Evolutionary conservation across 192 early-diverging fungal genomes (phyloP).

Genomic region (Helicostylum pulchrum): DNA sequence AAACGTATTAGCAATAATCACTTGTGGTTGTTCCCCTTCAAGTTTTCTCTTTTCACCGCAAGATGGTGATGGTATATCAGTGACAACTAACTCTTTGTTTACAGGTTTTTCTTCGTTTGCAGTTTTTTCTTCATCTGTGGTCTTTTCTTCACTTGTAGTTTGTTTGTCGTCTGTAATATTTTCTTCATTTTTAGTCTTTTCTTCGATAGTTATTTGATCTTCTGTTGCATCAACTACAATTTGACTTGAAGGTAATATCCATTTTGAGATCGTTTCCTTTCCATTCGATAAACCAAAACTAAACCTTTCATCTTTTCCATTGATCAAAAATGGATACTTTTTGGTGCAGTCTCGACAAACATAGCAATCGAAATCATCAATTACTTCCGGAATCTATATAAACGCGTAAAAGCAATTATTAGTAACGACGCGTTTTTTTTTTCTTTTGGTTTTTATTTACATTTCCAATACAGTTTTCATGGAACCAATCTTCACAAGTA

Average conservation of each 20-base stretch:
- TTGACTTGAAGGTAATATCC: constrained; percentile 20
- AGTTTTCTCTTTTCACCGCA: constrained; percentile 11
- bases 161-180: background rate
- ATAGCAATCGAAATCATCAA: constrained; percentile 60
- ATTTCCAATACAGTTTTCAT: constrained; percentile 66
- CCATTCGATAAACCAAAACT: constrained; percentile 13
- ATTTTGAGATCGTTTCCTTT: constrained; percentile 30
- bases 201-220: background rate
- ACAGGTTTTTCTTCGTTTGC: background rate
- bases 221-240: background rate
- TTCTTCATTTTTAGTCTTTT: background rate
- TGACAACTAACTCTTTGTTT: no score
- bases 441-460: constrained; percentile 35
- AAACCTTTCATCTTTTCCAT: constrained; percentile 18
- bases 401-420: background rate
- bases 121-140: constrained; percentile 3
- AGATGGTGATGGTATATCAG: background rate
- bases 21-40: background rate
- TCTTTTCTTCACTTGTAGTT: background rate
- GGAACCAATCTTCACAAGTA: constrained; percentile 86
- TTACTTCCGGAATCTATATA: constrained; percentile 45
- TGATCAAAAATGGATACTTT: constrained; percentile 42
- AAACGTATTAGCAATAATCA: background rate
- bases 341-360: constrained; percentile 64
- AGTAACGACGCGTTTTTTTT: background rate